phyloP scores from a whole-genome alignment of 805 yeast genomes.

The Peterozyma toletana region DNA sequence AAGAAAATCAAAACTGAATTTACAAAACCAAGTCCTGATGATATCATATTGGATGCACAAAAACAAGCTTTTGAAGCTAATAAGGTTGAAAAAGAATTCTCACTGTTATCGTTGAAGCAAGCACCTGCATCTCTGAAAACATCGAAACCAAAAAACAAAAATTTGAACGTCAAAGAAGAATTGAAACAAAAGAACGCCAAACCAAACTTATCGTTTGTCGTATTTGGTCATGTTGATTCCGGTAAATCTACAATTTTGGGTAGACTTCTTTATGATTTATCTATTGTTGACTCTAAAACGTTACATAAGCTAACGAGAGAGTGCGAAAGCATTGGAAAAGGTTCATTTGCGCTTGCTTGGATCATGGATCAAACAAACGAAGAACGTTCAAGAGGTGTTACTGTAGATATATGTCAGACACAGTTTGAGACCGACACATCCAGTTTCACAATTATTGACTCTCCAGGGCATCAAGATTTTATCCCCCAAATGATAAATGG shows the following conservation, averaged over 20 bases:
- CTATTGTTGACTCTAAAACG: slow-evolving; percentile 58
- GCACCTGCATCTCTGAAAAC: slow-evolving; percentile 1
- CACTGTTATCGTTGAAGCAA: slow-evolving; percentile 13
- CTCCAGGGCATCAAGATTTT: slow-evolving; percentile 80
- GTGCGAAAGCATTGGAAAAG: slow-evolving; percentile 61
- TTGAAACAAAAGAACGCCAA: slow-evolving; percentile 28
- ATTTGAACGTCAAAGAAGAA: slow-evolving; percentile 32
- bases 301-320: slow-evolving; percentile 58
- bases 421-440: slow-evolving; percentile 49
- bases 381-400: slow-evolving; percentile 71
- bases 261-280: slow-evolving; percentile 56
- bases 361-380: slow-evolving; percentile 75
- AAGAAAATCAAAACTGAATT: slow-evolving; percentile 47
- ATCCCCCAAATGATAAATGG: slow-evolving; percentile 86
- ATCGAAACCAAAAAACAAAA: slow-evolving; percentile 27
- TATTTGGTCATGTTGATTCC: slow-evolving; percentile 82
- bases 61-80: slow-evolving; percentile 18
- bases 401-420: slow-evolving; percentile 70
- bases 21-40: slow-evolving; percentile 77
- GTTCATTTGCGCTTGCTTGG: slow-evolving; percentile 82
- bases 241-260: slow-evolving; percentile 83
- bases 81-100: slow-evolving; percentile 16
- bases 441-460: slow-evolving; percentile 67
- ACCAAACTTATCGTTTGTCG: slow-evolving; percentile 65
- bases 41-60: slow-evolving; percentile 55